Base-by-base conservation (phyloP, 2,329 filamentous ascomycete genomes). In the Alternaria gansuensis region DNA sequence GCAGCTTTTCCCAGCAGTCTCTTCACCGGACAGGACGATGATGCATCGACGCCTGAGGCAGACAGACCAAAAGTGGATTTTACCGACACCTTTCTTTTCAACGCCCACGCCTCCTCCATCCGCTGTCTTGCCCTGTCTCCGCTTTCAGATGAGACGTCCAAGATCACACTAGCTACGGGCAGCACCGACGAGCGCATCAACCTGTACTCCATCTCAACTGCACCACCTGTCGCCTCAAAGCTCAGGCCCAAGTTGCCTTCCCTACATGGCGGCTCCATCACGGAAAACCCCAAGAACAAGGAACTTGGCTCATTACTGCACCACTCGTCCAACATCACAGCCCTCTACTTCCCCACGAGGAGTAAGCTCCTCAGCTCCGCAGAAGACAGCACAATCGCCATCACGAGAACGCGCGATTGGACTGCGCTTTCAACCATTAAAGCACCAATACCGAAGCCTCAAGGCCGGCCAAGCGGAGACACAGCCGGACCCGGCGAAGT, bases 121-220 rank as follows among this genome's bases (percentile, higher is more conserved):
- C 90, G 93, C 70, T 96, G 92, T 75, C 84, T 99, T 33, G 92
- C 93, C 24, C 80, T 97, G 61, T 97, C 94, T 8, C 74, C 73
- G 7, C 83, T 90, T 0, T 91, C 91, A 11, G 85, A 71, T 6
- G 88, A 90, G 77, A 80, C 82, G n/a, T 90, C 92, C 74, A 97
- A 95, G 75, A 85, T 97, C 49, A 89, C 95, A 67, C 87, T 99
- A 48, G 95, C 95, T 11, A 96, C 91, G 9, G 95, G 95, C 67
- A 90, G 91, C 77, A 96, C 92, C 24, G 95, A 99, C 78, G 93
- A 97, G 80, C 88, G 92, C 63, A 91, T 99, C 81, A 97, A 99
- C 75, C 85, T 99, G 54, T 99, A 97, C 83, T 92, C 89, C 60
- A 82, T 99, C 54, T 96, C 93, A 17, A 80, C 79, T 8, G 70